Evolutionary conservation across 75 land plant genomes (phyloP).

Genomic region (Adiantum capillusveneris): DNA sequence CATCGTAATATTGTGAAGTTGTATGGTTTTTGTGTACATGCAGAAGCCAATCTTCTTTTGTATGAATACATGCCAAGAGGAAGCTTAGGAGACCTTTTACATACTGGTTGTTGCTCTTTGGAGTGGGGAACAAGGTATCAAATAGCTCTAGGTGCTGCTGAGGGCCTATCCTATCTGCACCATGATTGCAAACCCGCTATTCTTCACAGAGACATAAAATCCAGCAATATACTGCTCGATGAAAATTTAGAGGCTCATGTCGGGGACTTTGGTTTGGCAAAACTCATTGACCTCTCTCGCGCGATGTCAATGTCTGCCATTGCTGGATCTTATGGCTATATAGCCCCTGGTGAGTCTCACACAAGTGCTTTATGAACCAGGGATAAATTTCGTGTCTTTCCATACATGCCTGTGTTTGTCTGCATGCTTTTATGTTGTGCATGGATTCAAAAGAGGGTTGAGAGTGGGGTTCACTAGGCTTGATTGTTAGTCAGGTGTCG

Average conservation of each 20-base stretch:
- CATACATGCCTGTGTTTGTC: no score
- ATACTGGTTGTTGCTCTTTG: slow-evolving; percentile 27
- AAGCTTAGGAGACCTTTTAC: slow-evolving; percentile 46
- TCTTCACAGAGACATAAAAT: slow-evolving; percentile 64
- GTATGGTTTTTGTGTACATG: slow-evolving; percentile 46
- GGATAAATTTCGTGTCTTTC: no score
- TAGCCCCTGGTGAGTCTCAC: slow-evolving; percentile 61
- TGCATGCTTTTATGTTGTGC: no score
- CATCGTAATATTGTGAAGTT: slow-evolving; percentile 52
- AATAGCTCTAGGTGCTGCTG: slow-evolving; percentile 57
- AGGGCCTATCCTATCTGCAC: slow-evolving; percentile 69
- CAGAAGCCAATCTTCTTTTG: slow-evolving; percentile 39
- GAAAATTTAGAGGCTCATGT: slow-evolving; percentile 51
- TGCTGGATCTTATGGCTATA: slow-evolving; percentile 80
- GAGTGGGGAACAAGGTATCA: slow-evolving; percentile 34
- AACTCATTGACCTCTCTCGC: slow-evolving; percentile 30
- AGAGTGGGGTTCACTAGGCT: no score
- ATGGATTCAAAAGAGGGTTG: no score
- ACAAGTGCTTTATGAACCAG: background rate
- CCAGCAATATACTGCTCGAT: slow-evolving; percentile 58
- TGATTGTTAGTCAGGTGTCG: no score
- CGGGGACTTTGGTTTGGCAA: slow-evolving; percentile 58
- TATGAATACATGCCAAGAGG: slow-evolving; percentile 62
- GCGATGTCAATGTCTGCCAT: slow-evolving; percentile 10
- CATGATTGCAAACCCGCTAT: slow-evolving; percentile 56